Base-by-base conservation (phyloP, 352 stramenopile species). In the Phytopythium aichiense region DNA sequence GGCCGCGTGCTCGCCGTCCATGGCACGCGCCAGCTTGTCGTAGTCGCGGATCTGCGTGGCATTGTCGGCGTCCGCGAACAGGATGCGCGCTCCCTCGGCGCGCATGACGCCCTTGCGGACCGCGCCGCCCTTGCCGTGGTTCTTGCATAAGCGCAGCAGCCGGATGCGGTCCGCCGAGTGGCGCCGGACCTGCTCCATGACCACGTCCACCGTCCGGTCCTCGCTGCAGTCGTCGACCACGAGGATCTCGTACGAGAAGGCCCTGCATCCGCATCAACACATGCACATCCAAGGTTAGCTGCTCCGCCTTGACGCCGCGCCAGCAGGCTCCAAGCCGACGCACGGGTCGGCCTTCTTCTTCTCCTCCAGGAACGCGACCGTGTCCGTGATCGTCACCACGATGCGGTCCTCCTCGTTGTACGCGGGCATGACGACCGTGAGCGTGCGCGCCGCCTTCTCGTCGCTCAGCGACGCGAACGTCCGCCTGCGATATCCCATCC, bases 351-450 rank as follows among this genome's bases (percentile, higher is more conserved):
- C 55, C 6, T 61, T 31, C 58, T 80, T 74, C 58, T 88, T 87
- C 43, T 70, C 62, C n/a, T 93, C 74, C 46, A 98, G 68, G 67
- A 95, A 98, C 31, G 82, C 69, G 52, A 98, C 66, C 5, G 92
- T 93, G 52, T 90, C 88, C 56, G 95, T 63, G 13, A 99, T 73
- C 68, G 97, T 99, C 51, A 90, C 84, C 4, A 91, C 69, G 63
- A 99, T 91, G 37, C 96, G 84, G 42, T 97, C 72, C 67, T 97
- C 67, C 67, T 99, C 96, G 65, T 99, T 98, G 77, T 96, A 98
- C 30, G 96, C 96, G 16, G 96, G 95, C 38, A 99, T 87, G 50
- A 99, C 81, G 22, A 99, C 81, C 15, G 87, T 96, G 33, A 98
- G 68, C 51, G 86, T 79, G 31, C 84, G 62, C 30, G 75, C 68